These are phyloP conservation scores for Cystofilobasidium macerans DNA, from an alignment of 768 basidiomycete species.

Conservation along the genomic window DNA sequence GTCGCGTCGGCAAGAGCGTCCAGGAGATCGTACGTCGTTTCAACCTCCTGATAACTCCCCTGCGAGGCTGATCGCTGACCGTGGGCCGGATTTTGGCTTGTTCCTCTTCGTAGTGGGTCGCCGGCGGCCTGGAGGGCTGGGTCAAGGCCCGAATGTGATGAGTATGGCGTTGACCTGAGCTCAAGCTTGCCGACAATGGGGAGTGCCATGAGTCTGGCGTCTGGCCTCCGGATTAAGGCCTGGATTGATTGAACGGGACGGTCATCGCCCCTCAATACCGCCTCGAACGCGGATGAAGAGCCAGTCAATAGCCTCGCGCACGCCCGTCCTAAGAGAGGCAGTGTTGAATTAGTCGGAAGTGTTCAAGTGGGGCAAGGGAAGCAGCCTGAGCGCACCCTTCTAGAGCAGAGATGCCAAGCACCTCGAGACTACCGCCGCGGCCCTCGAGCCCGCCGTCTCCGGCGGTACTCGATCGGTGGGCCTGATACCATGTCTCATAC, in stretches of 20 bases:
- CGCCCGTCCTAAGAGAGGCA: constrained; percentile 7
- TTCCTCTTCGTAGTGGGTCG: no score
- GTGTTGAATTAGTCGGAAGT: not conserved
- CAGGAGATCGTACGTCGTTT: constrained; percentile 55
- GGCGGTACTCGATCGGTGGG: constrained; percentile 4
- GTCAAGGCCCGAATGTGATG: constrained; percentile 44
- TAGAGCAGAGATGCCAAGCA: constrained; percentile 20
- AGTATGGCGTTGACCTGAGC: no score
- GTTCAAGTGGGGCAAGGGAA: not conserved
- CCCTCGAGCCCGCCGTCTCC: constrained; percentile 13
- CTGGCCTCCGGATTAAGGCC: no score
- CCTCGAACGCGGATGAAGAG: constrained; percentile 11
- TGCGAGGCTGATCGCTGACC: not conserved
- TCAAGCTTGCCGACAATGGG: no score
- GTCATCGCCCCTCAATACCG: not conserved
- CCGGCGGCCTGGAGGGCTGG: constrained; percentile 84
- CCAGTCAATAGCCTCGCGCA: constrained; percentile 14
- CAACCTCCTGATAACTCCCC: not conserved
- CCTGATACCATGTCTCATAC: constrained; percentile 40
- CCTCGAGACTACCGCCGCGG: constrained; percentile 23
- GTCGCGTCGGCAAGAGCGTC: constrained; percentile 79
- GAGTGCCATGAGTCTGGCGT: no score
- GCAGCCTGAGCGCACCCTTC: constrained; percentile 12
- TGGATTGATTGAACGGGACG: no score
- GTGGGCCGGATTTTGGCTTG: no score